Evolutionary conservation across 163 green algal genomes (phyloP).

Genomic region (Chloromonas sp.): DNA sequence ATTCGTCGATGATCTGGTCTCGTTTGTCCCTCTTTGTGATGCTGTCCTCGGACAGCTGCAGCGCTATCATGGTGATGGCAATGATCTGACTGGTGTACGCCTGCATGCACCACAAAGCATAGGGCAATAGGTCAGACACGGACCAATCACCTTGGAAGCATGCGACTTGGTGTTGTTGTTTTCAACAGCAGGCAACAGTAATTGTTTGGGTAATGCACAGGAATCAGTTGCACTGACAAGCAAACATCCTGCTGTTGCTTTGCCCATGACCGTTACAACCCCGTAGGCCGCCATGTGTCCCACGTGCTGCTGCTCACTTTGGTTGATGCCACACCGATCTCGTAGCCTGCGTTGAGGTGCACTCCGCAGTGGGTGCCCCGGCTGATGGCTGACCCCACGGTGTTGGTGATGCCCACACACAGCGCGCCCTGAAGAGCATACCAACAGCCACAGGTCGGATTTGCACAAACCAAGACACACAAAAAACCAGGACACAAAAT

Average conservation of each 20-base stretch:
- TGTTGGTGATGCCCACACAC: constrained; percentile 97
- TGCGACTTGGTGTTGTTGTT: too few species aligned
- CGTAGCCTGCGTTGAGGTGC: constrained; percentile 93
- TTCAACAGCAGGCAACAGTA: too few species aligned
- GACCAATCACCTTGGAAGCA: too few species aligned
- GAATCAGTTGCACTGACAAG: too few species aligned
- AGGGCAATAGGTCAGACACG: neutral
- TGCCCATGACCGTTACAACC: too few species aligned
- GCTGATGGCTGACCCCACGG: constrained; percentile 82
- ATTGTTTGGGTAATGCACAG: too few species aligned
- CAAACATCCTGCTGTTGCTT: too few species aligned
- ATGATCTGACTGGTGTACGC: constrained; percentile 95
- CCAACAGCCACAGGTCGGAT: too few species aligned
- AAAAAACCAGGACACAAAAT: neutral
- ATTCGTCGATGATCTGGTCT: constrained; percentile 77
- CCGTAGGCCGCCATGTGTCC: too few species aligned
- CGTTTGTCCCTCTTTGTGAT: constrained; percentile 63
- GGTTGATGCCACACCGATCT: constrained; percentile 92
- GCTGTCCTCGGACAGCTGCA: constrained; percentile 84
- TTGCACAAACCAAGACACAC: too few species aligned
- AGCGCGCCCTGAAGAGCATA: constrained; percentile 51
- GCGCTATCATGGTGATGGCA: constrained; percentile 87
- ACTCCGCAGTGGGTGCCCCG: constrained; percentile 87
- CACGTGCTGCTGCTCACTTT: constrained; percentile 37
- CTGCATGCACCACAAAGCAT: constrained; percentile 67